Base-by-base conservation (phyloP, 73 alveolate genomes). In the Effrenium voratum region DNA sequence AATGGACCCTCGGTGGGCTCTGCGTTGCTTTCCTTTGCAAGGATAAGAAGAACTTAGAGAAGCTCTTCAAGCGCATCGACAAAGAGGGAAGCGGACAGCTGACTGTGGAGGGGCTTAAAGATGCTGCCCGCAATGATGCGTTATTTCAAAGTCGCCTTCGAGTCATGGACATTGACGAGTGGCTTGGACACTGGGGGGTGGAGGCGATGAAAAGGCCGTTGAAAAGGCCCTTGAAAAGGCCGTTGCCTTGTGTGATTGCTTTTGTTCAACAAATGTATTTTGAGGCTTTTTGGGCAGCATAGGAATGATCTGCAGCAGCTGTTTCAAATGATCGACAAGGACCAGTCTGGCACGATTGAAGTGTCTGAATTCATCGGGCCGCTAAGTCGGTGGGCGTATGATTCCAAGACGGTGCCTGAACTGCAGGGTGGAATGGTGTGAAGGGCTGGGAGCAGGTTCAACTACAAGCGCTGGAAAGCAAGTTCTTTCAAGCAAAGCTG, bases 251-350 rank as follows among this genome's bases (percentile, higher is more conserved):
- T 55, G 22, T 55, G 68, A n/a, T n/a, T n/a, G n/a, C n/a, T n/a
- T n/a, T n/a, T n/a, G n/a, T n/a, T n/a, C n/a, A 55, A 22, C 22
- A 22, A 0, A 30, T 30, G n/a, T 57, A 22, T 0, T 30, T 57
- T 57, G 72, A 22, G 16, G 16, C 0, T 22, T 57, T 57, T 57
- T 30, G 16, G 72, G 28, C 16, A 57, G 72, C 72, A 22, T 22
- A 77, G 87, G 87, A 77, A 84, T 34, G 93, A 84, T 38, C 38
- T 84, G 60, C 79, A 84, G 43, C 93, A 84, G 79, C 80, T 84
- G n/a, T 84, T 84, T 55, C 93, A 84, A n/a, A 84, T 84, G 93
- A 84, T 84, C 10, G 93, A 84, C 46, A 32, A 4, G 26, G 91
- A 80, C 26, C n/a, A 15, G 5, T 47, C 73, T 4, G 91, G 91